phyloP scores from a whole-genome alignment of 345 rosid genomes.

The Gossypium australe region DNA sequence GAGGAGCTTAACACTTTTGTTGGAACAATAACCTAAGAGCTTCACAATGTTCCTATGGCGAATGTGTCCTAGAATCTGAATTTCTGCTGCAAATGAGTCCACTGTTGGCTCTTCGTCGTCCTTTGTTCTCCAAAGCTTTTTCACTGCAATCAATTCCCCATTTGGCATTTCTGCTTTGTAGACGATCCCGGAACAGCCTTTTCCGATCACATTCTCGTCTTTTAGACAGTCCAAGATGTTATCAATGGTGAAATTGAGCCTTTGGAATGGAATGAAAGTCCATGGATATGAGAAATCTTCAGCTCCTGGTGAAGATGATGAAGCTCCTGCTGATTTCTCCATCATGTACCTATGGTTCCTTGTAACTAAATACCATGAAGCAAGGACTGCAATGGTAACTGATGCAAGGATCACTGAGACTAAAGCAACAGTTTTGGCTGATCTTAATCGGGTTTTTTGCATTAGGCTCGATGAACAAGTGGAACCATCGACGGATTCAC shows the following conservation, averaged over 20 bases:
- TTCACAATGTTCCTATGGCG: slow-evolving; percentile 84
- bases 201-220: slow-evolving; percentile 86
- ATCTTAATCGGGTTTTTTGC: slow-evolving; percentile 42
- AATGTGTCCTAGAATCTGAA: slow-evolving; percentile 87
- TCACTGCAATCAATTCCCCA: slow-evolving; percentile 76
- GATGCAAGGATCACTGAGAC: slow-evolving; percentile 54
- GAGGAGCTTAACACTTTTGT: slow-evolving; percentile 76
- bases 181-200: slow-evolving; percentile 92
- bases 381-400: slow-evolving; percentile 49
- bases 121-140: slow-evolving; percentile 84
- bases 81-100: slow-evolving; percentile 87
- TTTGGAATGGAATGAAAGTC: slow-evolving; percentile 95
- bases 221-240: slow-evolving; percentile 67
- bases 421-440: slow-evolving; percentile 67
- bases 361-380: slow-evolving; percentile 55
- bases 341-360: slow-evolving; percentile 50
- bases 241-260: slow-evolving; percentile 60
- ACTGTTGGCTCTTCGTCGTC: slow-evolving; percentile 43
- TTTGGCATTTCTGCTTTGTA: slow-evolving; percentile 81
- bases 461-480: slow-evolving; percentile 61
- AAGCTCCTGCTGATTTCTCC: slow-evolving; percentile 45
- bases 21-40: slow-evolving; percentile 84
- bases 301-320: slow-evolving; percentile 34
- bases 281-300: slow-evolving; percentile 95
- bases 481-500: slow-evolving; percentile 57